Conservation (phyloP, 306 rosid species). For the Cucurbita moschata region DNA sequence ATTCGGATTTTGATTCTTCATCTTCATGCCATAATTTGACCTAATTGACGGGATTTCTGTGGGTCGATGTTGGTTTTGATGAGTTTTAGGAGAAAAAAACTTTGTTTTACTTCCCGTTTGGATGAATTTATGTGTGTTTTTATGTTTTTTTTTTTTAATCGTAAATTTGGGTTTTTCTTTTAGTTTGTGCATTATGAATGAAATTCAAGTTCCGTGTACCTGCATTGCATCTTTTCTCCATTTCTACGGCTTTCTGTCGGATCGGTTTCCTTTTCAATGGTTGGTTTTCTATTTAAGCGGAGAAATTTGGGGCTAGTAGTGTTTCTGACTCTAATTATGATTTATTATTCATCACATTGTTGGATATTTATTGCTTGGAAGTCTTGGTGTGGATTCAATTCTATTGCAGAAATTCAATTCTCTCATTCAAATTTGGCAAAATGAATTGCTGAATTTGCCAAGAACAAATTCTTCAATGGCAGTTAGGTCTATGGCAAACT, state of each 20-base stretch:
- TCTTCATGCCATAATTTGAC: neutral
- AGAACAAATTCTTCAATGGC: neutral
- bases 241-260: neutral
- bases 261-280: neutral
- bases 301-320: neutral
- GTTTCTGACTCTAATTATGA: neutral
- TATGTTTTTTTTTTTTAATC: neutral
- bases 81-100: neutral
- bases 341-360: neutral
- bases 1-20: neutral
- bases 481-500: neutral
- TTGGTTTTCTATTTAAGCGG: neutral
- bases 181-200: neutral
- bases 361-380: neutral
- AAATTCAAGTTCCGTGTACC: neutral
- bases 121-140: neutral
- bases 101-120: neutral
- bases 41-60: neutral
- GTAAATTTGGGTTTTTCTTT: neutral
- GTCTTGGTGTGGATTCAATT: neutral
- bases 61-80: neutral
- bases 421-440: neutral
- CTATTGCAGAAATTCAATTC: neutral
- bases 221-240: neutral
- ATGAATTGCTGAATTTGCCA: neutral